A percentile compares a stretch with the other conserved stretches of the same genome.
phyloP scores from a whole-genome alignment of 1,139 yeast genomes.

The Wickerhamomyces sp. region DNA sequence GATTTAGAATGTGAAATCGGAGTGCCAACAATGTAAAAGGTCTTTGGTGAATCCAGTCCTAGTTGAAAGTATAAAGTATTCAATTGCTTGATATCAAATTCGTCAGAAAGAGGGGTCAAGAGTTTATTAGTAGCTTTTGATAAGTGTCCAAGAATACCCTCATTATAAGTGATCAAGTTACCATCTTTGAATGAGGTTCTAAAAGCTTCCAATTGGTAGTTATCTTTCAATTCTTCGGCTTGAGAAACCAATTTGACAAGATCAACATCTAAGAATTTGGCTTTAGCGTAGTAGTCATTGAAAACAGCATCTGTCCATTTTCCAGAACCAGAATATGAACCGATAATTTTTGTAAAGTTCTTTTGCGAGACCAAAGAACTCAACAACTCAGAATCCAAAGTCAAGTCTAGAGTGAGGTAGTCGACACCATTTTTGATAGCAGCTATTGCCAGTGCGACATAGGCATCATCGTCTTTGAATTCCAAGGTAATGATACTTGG shows the following conservation, averaged over 20 bases:
- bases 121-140: conserved; percentile 72
- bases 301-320: conserved; percentile 63
- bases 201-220: conserved; percentile 66
- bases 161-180: conserved; percentile 82
- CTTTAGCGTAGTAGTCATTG: conserved; percentile 76
- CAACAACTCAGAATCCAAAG: conserved; percentile 32
- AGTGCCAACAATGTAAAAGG: conserved; percentile 74
- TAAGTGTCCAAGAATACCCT: conserved; percentile 72
- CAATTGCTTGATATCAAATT: conserved; percentile 57
- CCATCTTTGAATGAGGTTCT: conserved; percentile 44
- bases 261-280: conserved; percentile 62
- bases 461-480: conserved; percentile 44
- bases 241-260: conserved; percentile 64
- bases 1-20: conserved; percentile 88
- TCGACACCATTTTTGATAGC: conserved; percentile 70
- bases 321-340: conserved; percentile 71
- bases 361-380: conserved; percentile 42
- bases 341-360: conserved; percentile 67
- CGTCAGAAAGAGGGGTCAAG: conserved; percentile 87
- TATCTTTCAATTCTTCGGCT: conserved; percentile 39
- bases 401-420: conserved; percentile 50
- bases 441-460: conserved; percentile 49
- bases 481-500: conserved; percentile 80
- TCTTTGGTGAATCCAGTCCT: conserved; percentile 49
- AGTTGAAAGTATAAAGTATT: conserved; percentile 54